Conservation (phyloP, 495 filamentous ascomycete species). For the Penicillium salamii region DNA sequence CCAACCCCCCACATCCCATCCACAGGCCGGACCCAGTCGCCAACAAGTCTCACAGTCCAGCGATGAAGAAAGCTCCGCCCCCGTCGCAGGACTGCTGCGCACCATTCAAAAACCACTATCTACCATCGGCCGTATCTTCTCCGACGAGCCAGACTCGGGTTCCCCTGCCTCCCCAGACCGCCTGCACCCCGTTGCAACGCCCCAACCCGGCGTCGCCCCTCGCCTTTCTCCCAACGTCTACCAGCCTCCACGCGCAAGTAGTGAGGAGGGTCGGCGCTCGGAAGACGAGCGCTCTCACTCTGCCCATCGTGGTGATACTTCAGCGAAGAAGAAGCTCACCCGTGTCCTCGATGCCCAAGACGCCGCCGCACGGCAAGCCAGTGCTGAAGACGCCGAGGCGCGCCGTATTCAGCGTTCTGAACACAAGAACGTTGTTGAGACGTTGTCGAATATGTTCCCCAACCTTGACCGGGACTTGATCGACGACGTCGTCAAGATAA, state of each 20-base stretch:
- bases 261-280: conserved; percentile 40
- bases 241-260: conserved; percentile 46
- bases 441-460: conserved; percentile 88
- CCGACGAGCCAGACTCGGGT: conserved; percentile 60
- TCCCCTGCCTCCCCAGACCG: conserved; percentile 31
- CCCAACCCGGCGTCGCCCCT: conserved; percentile 53
- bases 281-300: conserved; percentile 38
- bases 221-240: conserved; percentile 57
- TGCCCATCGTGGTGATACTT: conserved; percentile 13
- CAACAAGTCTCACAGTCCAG: conserved; percentile 37
- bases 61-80: conserved; percentile 64
- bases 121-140: conserved; percentile 96
- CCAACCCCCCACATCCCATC: conserved; percentile 33
- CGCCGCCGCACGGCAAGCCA: conserved; percentile 89
- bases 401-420: conserved; percentile 79
- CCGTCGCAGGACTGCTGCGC: conserved; percentile 81
- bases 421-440: conserved; percentile 88
- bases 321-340: conserved; percentile 28
- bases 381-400: conserved; percentile 87
- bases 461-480: conserved; percentile 88
- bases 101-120: conserved; percentile 90
- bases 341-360: conserved; percentile 64
- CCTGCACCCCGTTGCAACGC: conserved; percentile 51
- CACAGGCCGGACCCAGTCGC: conserved; percentile 42
- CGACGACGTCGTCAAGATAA: conserved; percentile 87